Evolutionary conservation across 352 stramenopile genomes (phyloP).

Genomic region (Globisporangium polare): DNA sequence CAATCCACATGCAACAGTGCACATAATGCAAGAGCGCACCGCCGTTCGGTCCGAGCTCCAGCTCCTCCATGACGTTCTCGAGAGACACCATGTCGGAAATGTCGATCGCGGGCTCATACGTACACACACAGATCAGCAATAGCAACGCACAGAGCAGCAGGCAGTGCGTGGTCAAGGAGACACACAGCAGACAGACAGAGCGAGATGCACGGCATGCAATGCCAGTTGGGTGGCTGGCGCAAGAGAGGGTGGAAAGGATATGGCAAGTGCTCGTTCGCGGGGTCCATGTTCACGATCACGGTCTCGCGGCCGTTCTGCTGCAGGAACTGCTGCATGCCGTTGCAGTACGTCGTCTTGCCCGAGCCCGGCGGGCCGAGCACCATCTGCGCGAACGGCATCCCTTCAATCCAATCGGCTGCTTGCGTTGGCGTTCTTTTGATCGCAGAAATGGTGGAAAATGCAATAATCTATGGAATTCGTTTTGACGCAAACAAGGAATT

Average conservation of each 20-base stretch:
- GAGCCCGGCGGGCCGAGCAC: constrained; percentile 75
- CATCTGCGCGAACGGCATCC: constrained; percentile 73
- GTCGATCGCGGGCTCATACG: constrained; percentile 83
- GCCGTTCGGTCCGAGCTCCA: constrained; percentile 96
- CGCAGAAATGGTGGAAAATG: too few relatives aligned
- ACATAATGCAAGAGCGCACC: constrained; percentile 28
- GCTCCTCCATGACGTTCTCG: constrained; percentile 92
- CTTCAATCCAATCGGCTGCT: not conserved
- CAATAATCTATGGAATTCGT: too few relatives aligned
- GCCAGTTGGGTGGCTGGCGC: constrained; percentile 1
- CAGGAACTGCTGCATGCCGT: constrained; percentile 95
- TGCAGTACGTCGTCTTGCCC: constrained; percentile 99
- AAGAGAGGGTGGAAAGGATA: constrained; percentile 12
- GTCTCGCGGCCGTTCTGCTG: constrained; percentile 54
- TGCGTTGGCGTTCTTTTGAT: not conserved
- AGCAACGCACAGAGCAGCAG: constrained; percentile 3
- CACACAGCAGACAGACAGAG: not conserved
- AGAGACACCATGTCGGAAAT: constrained; percentile 96
- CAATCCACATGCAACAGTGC: not conserved
- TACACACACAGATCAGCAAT: constrained; percentile 1
- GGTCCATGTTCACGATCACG: constrained; percentile 98
- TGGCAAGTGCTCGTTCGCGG: constrained; percentile 92
- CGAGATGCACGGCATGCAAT: not conserved
- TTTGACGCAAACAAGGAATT: too few relatives aligned
- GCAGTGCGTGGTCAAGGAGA: not conserved